Percentiles rank a stretch among this genome's conserved stretches.
phyloP scores from a whole-genome alignment of 176 grass and related monocot species.

The Echinochloa phyllopogon region DNA sequence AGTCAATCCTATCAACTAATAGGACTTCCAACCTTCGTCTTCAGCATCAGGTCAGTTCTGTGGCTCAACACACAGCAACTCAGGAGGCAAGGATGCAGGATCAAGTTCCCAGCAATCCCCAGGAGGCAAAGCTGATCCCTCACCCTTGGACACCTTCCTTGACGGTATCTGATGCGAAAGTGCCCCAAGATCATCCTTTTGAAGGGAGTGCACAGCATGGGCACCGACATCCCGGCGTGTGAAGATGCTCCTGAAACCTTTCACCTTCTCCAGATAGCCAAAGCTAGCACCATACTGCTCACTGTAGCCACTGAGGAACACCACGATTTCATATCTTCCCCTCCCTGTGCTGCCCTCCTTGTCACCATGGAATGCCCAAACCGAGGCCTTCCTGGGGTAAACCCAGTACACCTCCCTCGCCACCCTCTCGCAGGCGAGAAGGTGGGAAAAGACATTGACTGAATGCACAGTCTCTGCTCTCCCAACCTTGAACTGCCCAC shows the following conservation, averaged over 20 bases:
- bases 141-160: conserved; percentile 54
- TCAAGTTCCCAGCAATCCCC: conserved; percentile 92
- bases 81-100: conserved; percentile 77
- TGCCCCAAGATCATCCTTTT: conserved; percentile 50
- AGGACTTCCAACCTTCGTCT: neutral
- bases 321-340: conserved; percentile 65
- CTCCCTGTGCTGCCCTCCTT: conserved; percentile 15
- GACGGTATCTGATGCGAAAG: conserved; percentile 84
- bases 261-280: conserved; percentile 77
- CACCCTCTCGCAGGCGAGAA: conserved; percentile 56
- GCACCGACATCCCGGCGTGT: conserved; percentile 54
- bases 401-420: conserved; percentile 66
- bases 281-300: conserved; percentile 71
- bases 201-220: conserved; percentile 60
- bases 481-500: conserved; percentile 79
- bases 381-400: conserved; percentile 77
- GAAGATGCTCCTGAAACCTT: conserved; percentile 88
- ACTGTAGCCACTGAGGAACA: conserved; percentile 72
- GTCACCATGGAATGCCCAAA: conserved; percentile 74
- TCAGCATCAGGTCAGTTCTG: conserved; percentile 15
- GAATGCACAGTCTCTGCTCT: conserved; percentile 59
- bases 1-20: conserved; percentile 10
- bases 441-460: conserved; percentile 88
- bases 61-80: conserved; percentile 43
- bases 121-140: conserved; percentile 46